Conservation (phyloP, 176 grass and related monocot genomes). For the Cenchrus fungigraminus region DNA sequence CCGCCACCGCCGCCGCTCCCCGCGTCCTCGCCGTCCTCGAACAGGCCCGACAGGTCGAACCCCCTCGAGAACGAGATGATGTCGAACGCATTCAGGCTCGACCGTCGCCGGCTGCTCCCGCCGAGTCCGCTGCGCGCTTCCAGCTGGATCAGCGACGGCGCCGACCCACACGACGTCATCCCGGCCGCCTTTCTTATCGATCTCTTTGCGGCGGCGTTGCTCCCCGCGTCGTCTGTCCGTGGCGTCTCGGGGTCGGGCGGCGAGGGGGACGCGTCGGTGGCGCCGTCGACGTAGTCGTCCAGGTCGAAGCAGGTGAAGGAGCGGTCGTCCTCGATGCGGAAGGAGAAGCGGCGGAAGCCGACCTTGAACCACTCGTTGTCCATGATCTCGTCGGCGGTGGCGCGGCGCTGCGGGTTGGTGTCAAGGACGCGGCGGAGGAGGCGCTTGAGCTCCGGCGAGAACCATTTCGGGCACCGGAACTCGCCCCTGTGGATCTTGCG, state of each 20-base stretch:
- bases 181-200: background rate
- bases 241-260: constrained; percentile 45
- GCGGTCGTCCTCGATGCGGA: constrained; percentile 88
- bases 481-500: constrained; percentile 94
- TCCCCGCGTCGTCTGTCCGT: constrained; percentile 13
- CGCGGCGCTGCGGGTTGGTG: constrained; percentile 67
- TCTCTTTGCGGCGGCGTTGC: background rate
- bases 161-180: constrained; percentile 65
- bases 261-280: constrained; percentile 7
- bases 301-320: constrained; percentile 68
- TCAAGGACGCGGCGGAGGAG: constrained; percentile 75
- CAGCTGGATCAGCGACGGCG: constrained; percentile 66
- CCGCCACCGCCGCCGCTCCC: background rate
- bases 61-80: constrained; percentile 94
- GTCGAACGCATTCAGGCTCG: constrained; percentile 96
- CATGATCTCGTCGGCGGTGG: constrained; percentile 76
- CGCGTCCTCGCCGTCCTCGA: constrained; percentile 56
- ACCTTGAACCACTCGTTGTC: constrained; percentile 86
- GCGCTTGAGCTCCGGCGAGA: constrained; percentile 63
- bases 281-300: constrained; percentile 28
- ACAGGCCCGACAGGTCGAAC: constrained; percentile 87
- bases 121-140: constrained; percentile 39
- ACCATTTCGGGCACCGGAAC: constrained; percentile 92
- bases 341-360: constrained; percentile 77
- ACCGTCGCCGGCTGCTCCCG: constrained; percentile 53